Conservation (phyloP, 805 yeast species). For the Monosporozyma servazzii region DNA sequence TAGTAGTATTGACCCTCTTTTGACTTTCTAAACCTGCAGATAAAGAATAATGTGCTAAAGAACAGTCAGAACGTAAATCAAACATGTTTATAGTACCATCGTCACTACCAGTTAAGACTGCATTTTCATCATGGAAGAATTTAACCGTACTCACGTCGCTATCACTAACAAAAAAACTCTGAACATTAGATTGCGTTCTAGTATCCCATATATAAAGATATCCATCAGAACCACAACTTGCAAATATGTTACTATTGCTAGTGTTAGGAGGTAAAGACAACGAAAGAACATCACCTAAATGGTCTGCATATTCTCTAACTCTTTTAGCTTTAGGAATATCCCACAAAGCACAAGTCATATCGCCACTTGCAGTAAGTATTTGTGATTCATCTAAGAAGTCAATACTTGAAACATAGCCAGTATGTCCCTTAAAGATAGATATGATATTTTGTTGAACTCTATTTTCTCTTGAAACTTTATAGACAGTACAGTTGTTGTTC, state of each 20-base stretch:
- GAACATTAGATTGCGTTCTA: constrained; percentile 40
- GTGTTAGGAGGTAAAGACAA: constrained; percentile 30
- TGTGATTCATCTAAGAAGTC: constrained; percentile 51
- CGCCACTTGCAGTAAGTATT: constrained; percentile 70
- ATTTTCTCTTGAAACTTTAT: constrained; percentile 35
- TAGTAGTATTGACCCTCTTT: constrained; percentile 9
- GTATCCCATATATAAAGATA: constrained; percentile 58
- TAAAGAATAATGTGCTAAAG: constrained; percentile 42
- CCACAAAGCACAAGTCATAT: constrained; percentile 73
- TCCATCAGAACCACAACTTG: constrained; percentile 64
- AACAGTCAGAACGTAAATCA: constrained; percentile 73
- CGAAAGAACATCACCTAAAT: constrained; percentile 61
- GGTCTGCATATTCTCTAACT: constrained; percentile 50
- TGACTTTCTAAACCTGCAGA: constrained; percentile 10
- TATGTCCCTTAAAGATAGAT: constrained; percentile 65
- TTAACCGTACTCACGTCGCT: constrained; percentile 56
- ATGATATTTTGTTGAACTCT: constrained; percentile 36
- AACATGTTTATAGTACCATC: constrained; percentile 62
- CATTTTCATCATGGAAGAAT: constrained; percentile 61
- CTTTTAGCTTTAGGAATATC: constrained; percentile 55
- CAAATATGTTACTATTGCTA: constrained; percentile 32
- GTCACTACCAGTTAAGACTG: constrained; percentile 70
- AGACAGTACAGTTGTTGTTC: constrained; percentile 69
- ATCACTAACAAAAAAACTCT: constrained; percentile 45
- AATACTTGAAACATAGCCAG: constrained; percentile 70